phyloP scores from a whole-genome alignment of 106 monocot species.

The Narthecium ossifragum region DNA sequence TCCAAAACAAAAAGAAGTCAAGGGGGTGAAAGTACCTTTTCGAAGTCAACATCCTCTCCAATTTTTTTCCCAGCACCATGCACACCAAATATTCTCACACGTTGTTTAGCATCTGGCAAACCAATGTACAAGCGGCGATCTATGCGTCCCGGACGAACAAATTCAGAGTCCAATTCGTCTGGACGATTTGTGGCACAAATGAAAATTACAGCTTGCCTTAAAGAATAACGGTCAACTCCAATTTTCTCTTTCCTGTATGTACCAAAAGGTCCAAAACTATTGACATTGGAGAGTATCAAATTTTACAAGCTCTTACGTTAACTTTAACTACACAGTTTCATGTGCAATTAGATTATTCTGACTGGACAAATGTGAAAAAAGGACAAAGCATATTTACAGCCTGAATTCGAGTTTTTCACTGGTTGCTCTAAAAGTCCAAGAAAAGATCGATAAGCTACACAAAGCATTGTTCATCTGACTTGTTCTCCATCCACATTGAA shows the following conservation, averaged over 20 bases:
- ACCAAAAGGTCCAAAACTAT: not conserved
- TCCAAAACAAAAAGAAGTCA: too few relatives aligned
- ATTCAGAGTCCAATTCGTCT: constrained; percentile 77
- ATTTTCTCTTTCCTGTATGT: constrained; percentile 69
- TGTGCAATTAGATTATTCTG: too few relatives aligned
- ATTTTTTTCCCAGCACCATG: constrained; percentile 71
- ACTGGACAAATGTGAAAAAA: too few relatives aligned
- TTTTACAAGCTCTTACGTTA: too few relatives aligned
- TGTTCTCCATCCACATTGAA: too few relatives aligned
- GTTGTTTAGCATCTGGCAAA: constrained; percentile 77
- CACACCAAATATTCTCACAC: constrained; percentile 64
- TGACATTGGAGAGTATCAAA: not conserved
- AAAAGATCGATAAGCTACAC: too few relatives aligned
- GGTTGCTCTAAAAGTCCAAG: too few relatives aligned
- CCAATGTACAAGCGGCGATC: constrained; percentile 76
- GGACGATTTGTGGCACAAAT: constrained; percentile 89
- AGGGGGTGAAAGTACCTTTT: constrained; percentile 24
- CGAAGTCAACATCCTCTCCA: constrained; percentile 68
- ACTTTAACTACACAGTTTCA: too few relatives aligned
- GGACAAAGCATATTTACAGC: too few relatives aligned
- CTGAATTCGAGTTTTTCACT: too few relatives aligned
- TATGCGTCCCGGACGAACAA: constrained; percentile 69
- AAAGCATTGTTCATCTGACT: too few relatives aligned
- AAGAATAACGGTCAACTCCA: constrained; percentile 77
- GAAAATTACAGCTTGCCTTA: constrained; percentile 83